Conservation (phyloP, 2,329 filamentous ascomycete species). For the Aspergillus sp. region DNA sequence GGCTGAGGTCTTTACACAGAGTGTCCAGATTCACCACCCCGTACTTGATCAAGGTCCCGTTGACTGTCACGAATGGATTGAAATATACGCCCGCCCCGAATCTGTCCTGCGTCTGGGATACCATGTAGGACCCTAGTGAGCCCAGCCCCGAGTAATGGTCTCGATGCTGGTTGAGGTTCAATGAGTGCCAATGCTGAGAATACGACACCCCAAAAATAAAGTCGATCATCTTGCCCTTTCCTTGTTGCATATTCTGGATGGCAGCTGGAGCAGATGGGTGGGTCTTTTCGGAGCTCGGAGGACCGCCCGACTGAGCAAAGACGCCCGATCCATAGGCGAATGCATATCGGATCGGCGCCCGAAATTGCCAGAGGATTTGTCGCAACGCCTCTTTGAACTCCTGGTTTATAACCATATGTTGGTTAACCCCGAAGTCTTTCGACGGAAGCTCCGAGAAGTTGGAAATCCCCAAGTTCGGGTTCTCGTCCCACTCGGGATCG, state of each 20-base stretch:
- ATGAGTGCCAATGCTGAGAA: constrained; percentile 90
- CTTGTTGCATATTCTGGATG: constrained; percentile 74
- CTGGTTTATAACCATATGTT: constrained; percentile 90
- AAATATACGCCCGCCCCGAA: constrained; percentile 95
- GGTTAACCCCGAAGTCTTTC: constrained; percentile 81
- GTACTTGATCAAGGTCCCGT: constrained; percentile 95
- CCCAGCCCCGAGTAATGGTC: constrained; percentile 86
- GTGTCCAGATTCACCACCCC: constrained; percentile 93
- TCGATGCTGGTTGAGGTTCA: constrained; percentile 80
- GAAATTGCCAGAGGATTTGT: constrained; percentile 81
- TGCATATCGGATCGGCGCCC: constrained; percentile 87
- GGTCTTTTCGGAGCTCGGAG: constrained; percentile 33
- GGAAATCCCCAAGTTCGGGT: constrained; percentile 60
- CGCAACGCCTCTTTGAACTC: constrained; percentile 89
- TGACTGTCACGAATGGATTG: constrained; percentile 88
- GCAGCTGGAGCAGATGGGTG: constrained; percentile 76
- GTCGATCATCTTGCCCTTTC: constrained; percentile 91
- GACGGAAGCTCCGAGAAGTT: constrained; percentile 69
- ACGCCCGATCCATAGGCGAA: constrained; percentile 97
- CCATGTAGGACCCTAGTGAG: constrained; percentile 71
- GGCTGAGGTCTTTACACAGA: constrained; percentile 71
- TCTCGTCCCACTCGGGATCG: constrained; percentile 61
- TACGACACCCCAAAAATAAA: constrained; percentile 95
- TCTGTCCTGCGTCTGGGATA: constrained; percentile 75
- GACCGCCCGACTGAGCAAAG: constrained; percentile 63